These are phyloP conservation scores for Monosporascus ibericus DNA, from an alignment of 2,329 filamentous ascomycete genomes.

Conservation along the genomic window DNA sequence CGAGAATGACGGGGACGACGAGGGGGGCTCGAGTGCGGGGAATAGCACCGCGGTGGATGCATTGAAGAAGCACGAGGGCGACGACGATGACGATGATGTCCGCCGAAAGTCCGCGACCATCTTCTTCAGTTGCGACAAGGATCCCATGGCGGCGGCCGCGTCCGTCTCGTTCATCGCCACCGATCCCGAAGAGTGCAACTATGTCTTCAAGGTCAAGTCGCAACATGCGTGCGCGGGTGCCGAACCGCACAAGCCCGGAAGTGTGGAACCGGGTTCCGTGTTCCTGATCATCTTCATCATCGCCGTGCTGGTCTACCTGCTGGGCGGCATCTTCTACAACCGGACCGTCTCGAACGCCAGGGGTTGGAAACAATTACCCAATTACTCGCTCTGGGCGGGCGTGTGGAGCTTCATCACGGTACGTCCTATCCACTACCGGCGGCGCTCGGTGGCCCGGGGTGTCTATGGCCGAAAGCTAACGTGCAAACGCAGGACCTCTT, in stretches of 20 bases:
- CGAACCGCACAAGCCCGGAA: constrained; percentile 65
- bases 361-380: constrained; percentile 92
- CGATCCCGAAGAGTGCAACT: constrained; percentile 85
- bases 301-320: constrained; percentile 79
- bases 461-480: constrained; percentile 3
- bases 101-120: constrained; percentile 77
- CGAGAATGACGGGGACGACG: constrained; percentile 22
- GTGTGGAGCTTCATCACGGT: constrained; percentile 81
- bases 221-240: constrained; percentile 68
- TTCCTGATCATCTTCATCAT: constrained; percentile 80
- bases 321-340: constrained; percentile 93
- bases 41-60: constrained; percentile 12
- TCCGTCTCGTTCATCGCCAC: constrained; percentile 75
- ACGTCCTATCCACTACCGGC: constrained; percentile 28
- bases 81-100: constrained; percentile 30
- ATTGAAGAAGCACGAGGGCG: constrained; percentile 16
- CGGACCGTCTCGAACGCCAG: constrained; percentile 89
- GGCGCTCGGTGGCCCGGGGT: too few relatives aligned
- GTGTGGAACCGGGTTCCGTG: constrained; percentile 65
- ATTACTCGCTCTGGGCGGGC: constrained; percentile 87
- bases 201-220: constrained; percentile 91
- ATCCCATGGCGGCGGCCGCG: constrained; percentile 62
- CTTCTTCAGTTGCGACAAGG: constrained; percentile 87
- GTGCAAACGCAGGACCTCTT: constrained; percentile 51
- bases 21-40: constrained; percentile 18